These are phyloP conservation scores for Saccharomyces pastorianus DNA, from an alignment of 1,139 yeast species.

Conservation along the genomic window DNA sequence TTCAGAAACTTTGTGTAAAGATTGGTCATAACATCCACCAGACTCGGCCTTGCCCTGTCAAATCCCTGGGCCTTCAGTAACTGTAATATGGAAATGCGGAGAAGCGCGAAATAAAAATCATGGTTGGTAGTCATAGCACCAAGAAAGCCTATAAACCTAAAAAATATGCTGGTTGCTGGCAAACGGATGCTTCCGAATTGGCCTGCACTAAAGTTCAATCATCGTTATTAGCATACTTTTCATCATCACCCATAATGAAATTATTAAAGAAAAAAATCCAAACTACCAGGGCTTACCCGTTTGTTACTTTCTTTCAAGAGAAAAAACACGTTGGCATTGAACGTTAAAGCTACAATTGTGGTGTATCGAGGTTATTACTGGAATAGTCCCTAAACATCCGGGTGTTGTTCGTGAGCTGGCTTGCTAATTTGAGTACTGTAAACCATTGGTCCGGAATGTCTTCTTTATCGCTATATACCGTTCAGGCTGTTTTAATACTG, in stretches of 20 bases:
- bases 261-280: neutral
- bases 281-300: neutral
- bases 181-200: neutral
- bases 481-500: slow-evolving; percentile 67
- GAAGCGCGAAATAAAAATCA: slow-evolving; percentile 49
- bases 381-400: neutral
- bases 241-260: neutral
- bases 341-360: neutral
- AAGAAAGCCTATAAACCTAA: neutral
- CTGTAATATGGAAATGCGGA: slow-evolving; percentile 59
- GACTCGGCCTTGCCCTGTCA: slow-evolving; percentile 57
- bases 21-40: slow-evolving; percentile 57
- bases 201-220: neutral
- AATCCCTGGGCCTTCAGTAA: slow-evolving; percentile 63
- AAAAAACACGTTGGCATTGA: neutral
- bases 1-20: slow-evolving; percentile 49
- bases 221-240: neutral
- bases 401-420: slow-evolving; percentile 5
- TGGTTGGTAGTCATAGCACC: slow-evolving; percentile 22
- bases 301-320: neutral
- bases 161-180: neutral
- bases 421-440: slow-evolving; percentile 11
- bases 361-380: neutral
- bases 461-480: slow-evolving; percentile 60
- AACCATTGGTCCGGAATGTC: slow-evolving; percentile 2